Percentiles rank a stretch among this genome's conserved stretches.
Conservation (phyloP, 2,329 filamentous ascomycete species). For the Colletotrichum sp. region DNA sequence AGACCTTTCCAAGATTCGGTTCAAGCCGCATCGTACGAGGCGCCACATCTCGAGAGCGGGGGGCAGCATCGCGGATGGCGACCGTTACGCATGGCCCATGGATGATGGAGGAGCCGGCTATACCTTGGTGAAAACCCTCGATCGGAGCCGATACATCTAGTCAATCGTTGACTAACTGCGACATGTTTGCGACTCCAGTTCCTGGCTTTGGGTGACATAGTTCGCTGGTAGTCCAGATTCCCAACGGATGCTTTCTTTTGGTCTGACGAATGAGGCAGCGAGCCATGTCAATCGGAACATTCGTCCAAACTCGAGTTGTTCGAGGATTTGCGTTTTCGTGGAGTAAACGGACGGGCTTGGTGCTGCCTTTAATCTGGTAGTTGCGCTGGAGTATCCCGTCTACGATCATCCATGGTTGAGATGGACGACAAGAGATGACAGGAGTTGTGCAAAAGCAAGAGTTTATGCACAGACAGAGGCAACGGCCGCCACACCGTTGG, state of each 20-base stretch:
- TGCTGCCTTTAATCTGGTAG: neutral
- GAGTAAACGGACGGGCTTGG: neutral
- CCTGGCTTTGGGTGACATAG: neutral
- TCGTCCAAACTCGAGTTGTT: neutral
- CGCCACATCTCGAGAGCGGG: neutral
- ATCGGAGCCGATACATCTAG: neutral
- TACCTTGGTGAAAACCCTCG: neutral
- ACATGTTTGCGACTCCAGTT: neutral
- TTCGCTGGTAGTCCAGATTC: neutral
- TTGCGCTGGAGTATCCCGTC: neutral
- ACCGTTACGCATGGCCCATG: neutral
- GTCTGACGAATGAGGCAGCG: neutral
- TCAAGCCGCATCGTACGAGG: slow-evolving; percentile 10
- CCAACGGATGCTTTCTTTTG: neutral
- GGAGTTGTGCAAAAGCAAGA: neutral
- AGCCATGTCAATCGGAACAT: neutral
- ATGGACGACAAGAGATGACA: neutral
- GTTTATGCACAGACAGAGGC: neutral
- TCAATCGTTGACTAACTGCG: neutral
- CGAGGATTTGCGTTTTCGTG: neutral
- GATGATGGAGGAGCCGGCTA: neutral
- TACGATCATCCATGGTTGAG: neutral
- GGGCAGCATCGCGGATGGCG: neutral
- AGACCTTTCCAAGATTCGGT: neutral
- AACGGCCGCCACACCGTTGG: neutral